A percentile compares a stretch with the other conserved stretches of the same genome.
phyloP scores from a whole-genome alignment of 2,329 filamentous ascomycete species.

The Penicillium glabrum region DNA sequence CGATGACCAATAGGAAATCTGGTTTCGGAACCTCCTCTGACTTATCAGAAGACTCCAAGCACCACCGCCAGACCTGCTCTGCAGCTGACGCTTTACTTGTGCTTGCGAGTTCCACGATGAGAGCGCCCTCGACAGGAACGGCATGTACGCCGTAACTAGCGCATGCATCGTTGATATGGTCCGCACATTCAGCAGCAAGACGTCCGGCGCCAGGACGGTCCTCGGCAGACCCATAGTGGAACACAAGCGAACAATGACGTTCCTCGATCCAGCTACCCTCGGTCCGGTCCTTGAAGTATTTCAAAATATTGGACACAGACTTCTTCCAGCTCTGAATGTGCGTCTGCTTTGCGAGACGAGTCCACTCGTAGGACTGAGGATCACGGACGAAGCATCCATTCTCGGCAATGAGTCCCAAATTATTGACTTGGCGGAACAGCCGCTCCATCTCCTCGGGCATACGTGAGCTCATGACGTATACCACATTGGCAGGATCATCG shows the following conservation, averaged over 20 bases:
- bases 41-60: slow-evolving; percentile 57
- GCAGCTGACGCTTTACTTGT: slow-evolving; percentile 88
- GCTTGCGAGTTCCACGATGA: slow-evolving; percentile 80
- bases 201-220: slow-evolving; percentile 73
- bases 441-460: slow-evolving; percentile 85
- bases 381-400: slow-evolving; percentile 89
- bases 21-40: slow-evolving; percentile 45
- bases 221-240: slow-evolving; percentile 82
- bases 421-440: slow-evolving; percentile 78
- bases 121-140: slow-evolving; percentile 73
- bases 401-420: slow-evolving; percentile 86
- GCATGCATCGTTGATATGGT: slow-evolving; percentile 93
- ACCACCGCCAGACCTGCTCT: slow-evolving; percentile 66
- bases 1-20: slow-evolving; percentile 86
- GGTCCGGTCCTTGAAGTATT: slow-evolving; percentile 86
- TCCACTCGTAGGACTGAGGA: slow-evolving; percentile 69
- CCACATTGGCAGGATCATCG: slow-evolving; percentile 74
- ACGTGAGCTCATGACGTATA: slow-evolving; percentile 92
- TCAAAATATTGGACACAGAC: slow-evolving; percentile 76
- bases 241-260: slow-evolving; percentile 85
- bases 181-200: slow-evolving; percentile 84
- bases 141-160: slow-evolving; percentile 81
- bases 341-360: slow-evolving; percentile 70
- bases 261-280: slow-evolving; percentile 87
- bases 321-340: slow-evolving; percentile 77